Conservation (phyloP, 306 rosid genomes). For the Quercus berberidifolia region DNA sequence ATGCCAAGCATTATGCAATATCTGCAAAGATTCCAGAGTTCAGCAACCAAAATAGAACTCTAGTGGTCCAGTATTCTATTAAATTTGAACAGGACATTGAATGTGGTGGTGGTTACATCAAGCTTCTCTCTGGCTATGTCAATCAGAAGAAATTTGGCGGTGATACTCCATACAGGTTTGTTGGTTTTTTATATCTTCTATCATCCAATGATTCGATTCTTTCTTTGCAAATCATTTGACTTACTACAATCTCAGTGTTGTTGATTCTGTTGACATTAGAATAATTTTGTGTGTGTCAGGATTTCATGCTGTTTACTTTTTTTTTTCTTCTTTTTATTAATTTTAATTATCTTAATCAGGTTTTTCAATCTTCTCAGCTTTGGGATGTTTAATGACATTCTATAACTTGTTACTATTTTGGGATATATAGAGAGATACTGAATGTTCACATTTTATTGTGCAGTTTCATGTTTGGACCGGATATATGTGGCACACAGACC, state of each 20-base stretch:
- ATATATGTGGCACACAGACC: constrained; percentile 85
- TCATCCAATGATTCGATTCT: neutral
- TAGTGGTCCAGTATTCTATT: constrained; percentile 85
- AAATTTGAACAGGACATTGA: constrained; percentile 94
- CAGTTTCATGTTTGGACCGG: constrained; percentile 97
- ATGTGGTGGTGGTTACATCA: constrained; percentile 95
- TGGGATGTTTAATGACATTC: neutral
- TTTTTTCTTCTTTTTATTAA: neutral
- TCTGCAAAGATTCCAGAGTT: constrained; percentile 87
- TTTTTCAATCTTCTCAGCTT: neutral
- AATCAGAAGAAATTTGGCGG: constrained; percentile 95
- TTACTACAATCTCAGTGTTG: neutral
- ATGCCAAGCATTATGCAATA: constrained; percentile 87
- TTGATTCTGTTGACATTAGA: neutral
- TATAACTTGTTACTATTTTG: neutral
- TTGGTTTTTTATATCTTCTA: neutral
- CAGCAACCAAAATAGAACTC: constrained; percentile 66
- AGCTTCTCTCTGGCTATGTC: constrained; percentile 92
- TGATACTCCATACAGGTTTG: constrained; percentile 91
- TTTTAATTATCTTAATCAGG: neutral
- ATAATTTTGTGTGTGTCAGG: neutral
- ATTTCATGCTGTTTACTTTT: neutral
- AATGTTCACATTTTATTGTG: constrained; percentile 26
- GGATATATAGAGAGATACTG: neutral
- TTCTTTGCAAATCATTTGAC: neutral